phyloP scores from a whole-genome alignment of 768 basidiomycete species.

The Calocera viscosa region DNA sequence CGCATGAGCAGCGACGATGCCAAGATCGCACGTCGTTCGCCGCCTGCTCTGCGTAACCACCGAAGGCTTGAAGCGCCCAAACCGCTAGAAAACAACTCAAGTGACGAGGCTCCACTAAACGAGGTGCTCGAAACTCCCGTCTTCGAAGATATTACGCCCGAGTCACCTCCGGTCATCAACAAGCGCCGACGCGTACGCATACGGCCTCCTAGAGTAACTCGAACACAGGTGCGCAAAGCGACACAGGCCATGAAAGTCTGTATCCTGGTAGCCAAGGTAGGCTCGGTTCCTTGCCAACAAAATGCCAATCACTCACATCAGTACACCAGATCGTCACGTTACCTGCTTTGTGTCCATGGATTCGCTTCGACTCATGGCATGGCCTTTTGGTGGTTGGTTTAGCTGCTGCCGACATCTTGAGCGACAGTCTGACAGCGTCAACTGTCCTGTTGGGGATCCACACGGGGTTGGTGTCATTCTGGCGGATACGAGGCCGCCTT shows the following conservation, averaged over 20 bases:
- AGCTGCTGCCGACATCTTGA: background rate
- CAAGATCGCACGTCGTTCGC: background rate
- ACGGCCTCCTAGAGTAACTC: background rate
- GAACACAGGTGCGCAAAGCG: background rate
- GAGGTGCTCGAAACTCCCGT: background rate
- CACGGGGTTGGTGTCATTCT: background rate
- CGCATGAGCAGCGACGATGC: background rate
- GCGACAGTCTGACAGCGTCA: background rate
- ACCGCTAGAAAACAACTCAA: background rate
- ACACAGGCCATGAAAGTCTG: background rate
- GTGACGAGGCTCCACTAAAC: background rate
- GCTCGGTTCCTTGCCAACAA: background rate
- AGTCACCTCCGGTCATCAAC: background rate
- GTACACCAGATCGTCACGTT: background rate
- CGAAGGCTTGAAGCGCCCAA: background rate
- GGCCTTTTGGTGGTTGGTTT: background rate
- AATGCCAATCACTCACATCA: background rate
- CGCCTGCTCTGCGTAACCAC: background rate
- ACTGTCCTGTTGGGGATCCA: background rate
- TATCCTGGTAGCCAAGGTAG: background rate
- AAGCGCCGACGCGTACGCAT: conserved; percentile 1
- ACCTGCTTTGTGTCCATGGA: background rate
- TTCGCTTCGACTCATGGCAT: background rate
- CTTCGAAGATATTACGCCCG: background rate
- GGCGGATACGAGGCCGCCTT: background rate